Evolutionary conservation across 1,284 basidiomycete species (phyloP).

Genomic region (Ustilago xerochloae): DNA sequence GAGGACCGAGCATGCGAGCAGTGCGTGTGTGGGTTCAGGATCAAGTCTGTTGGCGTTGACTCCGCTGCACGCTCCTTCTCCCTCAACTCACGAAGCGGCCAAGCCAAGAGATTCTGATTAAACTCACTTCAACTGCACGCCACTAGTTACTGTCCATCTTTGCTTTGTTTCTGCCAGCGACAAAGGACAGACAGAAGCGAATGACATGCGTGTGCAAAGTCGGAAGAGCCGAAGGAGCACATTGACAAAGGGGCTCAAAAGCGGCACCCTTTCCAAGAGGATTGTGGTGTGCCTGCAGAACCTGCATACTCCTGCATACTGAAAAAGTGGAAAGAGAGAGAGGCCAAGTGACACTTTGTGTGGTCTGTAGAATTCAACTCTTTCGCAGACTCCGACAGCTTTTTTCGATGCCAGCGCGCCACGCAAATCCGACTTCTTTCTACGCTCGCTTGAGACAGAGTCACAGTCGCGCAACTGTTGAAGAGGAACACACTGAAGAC

Average conservation of each 20-base stretch:
- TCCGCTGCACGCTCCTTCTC: background rate
- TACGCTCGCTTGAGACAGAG: too few relatives aligned
- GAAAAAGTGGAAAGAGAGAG: background rate
- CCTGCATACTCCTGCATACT: slow-evolving; percentile 3
- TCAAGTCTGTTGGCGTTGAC: background rate
- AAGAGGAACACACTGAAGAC: background rate
- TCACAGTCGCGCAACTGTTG: background rate
- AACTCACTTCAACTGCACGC: too few relatives aligned
- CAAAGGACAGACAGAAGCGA: background rate
- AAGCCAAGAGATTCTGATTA: background rate
- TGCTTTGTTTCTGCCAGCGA: slow-evolving; percentile 2
- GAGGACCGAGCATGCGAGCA: background rate
- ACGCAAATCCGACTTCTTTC: background rate
- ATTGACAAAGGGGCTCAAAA: too few relatives aligned
- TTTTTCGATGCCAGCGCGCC: slow-evolving; percentile 21
- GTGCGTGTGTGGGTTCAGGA: background rate
- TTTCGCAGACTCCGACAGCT: slow-evolving; percentile 9
- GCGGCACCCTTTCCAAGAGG: background rate
- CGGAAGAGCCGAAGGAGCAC: background rate
- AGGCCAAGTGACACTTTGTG: background rate
- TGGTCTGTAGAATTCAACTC: slow-evolving; percentile 20
- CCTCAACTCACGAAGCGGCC: too few relatives aligned
- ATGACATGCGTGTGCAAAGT: background rate
- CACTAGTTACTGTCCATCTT: too few relatives aligned
- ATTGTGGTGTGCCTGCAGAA: background rate